phyloP scores from a whole-genome alignment of 2,329 filamentous ascomycete genomes.

The Rhinocladiella mackenziei region DNA sequence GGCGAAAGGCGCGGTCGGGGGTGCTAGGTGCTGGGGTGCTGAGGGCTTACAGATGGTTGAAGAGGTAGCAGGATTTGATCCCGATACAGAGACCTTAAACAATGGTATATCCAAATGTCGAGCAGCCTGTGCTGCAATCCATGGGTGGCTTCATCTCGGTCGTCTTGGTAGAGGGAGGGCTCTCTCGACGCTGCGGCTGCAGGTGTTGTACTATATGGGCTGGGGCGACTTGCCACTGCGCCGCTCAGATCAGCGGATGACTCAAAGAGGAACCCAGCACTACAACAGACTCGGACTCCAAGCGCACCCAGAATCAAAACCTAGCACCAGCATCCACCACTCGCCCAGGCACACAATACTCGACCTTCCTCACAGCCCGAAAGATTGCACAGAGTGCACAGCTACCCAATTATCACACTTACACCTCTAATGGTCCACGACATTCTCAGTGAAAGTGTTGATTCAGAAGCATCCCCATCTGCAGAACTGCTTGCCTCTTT shows the following conservation, averaged over 20 bases:
- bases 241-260: slow-evolving; percentile 24
- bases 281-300: too few species aligned
- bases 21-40: neutral
- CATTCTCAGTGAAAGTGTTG: too few species aligned
- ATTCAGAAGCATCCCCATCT: too few species aligned
- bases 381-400: too few species aligned
- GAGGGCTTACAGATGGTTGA: slow-evolving; percentile 14
- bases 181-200: slow-evolving; percentile 5
- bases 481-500: too few species aligned
- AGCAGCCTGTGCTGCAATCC: slow-evolving; percentile 24
- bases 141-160: slow-evolving; percentile 19
- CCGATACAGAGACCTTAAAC: slow-evolving; percentile 9
- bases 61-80: slow-evolving; percentile 2
- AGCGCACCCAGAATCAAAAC: too few species aligned
- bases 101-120: slow-evolving; percentile 3
- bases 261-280: slow-evolving; percentile 15
- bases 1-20: slow-evolving; percentile 8
- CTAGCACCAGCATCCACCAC: too few species aligned
- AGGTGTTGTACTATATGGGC: slow-evolving; percentile 13
- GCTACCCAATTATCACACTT: too few species aligned
- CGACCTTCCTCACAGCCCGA: too few species aligned
- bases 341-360: too few species aligned
- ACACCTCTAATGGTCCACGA: too few species aligned
- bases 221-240: slow-evolving; percentile 9
- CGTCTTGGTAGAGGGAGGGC: slow-evolving; percentile 6